Evolutionary conservation across 2,329 filamentous ascomycete species (phyloP), one percentile per base, ranked within the genome.

Genomic region (Fusarium sp.): DNA sequence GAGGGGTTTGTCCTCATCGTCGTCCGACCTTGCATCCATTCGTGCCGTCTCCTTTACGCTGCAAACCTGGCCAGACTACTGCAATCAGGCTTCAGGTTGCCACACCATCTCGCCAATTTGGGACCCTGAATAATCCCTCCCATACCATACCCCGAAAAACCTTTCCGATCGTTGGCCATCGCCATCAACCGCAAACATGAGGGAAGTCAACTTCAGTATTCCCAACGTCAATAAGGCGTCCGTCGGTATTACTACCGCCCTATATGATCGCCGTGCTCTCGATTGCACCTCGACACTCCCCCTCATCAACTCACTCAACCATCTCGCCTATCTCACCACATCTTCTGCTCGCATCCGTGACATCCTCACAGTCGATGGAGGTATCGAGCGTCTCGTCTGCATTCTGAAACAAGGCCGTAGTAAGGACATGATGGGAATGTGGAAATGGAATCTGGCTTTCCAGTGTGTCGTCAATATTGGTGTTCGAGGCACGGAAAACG

Each of bases 381-480:
- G 96, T 67, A 96, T 99, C 80, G 96, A 99, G 83, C 86, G 95
- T 70, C 85, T 99, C 73, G 93, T 99, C 78, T 97, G 94, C 86
- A 97, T 99, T 77, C 88, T 99, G 80, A 99, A 99, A 82, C 93
- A 97, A 81, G 96, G 96, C 68, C 88, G 96, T 77, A 97, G 93
- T 82, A 97, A 94, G 81, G 95, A 99, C 79, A 91, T 97, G 90
- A 97, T 98, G 95, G 95, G 97, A 80, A 97, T 97, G 92, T 99
- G 96, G 96, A 98, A 98, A 82, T 99, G 96, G 96, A 99, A 97
- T 77, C 86, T 99, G 67, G 96, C 96, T 54, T 99, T 99, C 80
- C 96, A 98, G 81, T 99, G 96, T 80, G 94, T 98, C 70, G 96
- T 99, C 78, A 99, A 99, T 80, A 98, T 99, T 77, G 96, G 96